These are phyloP conservation scores for Pittosporum tobira DNA, from an alignment of 129 eudicot species.

Conservation along the genomic window DNA sequence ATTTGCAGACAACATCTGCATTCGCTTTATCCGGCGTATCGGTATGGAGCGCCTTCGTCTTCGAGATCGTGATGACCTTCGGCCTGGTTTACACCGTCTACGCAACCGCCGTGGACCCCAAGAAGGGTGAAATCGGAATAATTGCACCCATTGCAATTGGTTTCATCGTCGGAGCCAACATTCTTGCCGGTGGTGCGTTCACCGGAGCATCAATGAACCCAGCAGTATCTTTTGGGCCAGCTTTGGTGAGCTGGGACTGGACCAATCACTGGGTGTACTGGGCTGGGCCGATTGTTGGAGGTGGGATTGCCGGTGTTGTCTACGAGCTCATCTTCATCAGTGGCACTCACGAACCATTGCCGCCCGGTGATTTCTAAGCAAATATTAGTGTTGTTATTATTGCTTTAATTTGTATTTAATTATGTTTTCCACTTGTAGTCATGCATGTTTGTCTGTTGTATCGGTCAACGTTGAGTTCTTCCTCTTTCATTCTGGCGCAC, in stretches of 20 bases:
- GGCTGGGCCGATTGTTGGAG: conserved; percentile 51
- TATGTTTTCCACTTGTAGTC: background rate
- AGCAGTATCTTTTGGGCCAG: conserved; percentile 47
- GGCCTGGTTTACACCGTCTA: conserved; percentile 55
- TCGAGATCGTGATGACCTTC: conserved; percentile 54
- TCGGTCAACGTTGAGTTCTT: background rate
- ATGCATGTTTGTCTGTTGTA: background rate
- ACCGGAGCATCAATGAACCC: conserved; percentile 68
- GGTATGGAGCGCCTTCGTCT: conserved; percentile 41
- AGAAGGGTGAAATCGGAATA: conserved; percentile 43
- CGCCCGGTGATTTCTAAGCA: conserved; percentile 26
- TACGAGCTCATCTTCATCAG: conserved; percentile 40
- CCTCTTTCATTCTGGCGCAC: background rate
- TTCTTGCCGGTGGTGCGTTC: conserved; percentile 53
- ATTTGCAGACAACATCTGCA: conserved; percentile 25
- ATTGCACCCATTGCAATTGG: conserved; percentile 58
- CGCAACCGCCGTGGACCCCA: conserved; percentile 53
- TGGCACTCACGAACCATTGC: conserved; percentile 43
- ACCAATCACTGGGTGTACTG: conserved; percentile 47
- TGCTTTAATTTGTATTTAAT: background rate
- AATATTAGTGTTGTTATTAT: background rate
- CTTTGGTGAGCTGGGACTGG: conserved; percentile 43
- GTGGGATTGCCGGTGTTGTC: conserved; percentile 32
- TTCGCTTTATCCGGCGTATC: conserved; percentile 37
- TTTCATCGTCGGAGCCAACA: conserved; percentile 57